These are phyloP conservation scores for Geotrichum candidum DNA, from an alignment of 1,139 yeast species.

Conservation along the genomic window DNA sequence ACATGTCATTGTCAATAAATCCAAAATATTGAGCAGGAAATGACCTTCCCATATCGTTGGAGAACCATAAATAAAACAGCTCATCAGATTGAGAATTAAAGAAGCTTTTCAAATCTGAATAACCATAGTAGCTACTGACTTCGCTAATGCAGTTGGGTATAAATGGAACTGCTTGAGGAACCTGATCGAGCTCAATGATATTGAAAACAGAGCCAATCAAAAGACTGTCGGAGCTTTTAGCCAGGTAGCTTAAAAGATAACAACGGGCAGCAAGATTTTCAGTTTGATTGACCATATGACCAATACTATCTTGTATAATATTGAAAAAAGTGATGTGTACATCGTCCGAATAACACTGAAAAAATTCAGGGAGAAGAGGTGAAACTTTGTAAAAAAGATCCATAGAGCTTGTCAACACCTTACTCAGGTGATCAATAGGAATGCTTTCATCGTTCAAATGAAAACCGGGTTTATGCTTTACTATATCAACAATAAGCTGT, in stretches of 20 bases:
- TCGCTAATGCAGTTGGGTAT: constrained; percentile 2
- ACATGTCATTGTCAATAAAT: not conserved
- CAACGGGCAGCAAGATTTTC: constrained; percentile 12
- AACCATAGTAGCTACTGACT: not conserved
- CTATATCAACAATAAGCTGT: not conserved
- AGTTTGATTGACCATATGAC: not conserved
- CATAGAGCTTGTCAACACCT: constrained; percentile 3
- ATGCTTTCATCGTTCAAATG: not conserved
- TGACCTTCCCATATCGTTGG: constrained; percentile 1
- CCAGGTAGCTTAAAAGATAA: constrained; percentile 6
- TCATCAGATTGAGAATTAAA: constrained; percentile 12
- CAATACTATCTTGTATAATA: constrained; percentile 5
- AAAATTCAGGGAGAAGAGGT: constrained; percentile 3
- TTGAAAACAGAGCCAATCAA: constrained; percentile 9
- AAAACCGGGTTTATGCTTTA: constrained; percentile 6
- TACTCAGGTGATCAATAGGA: constrained; percentile 4
- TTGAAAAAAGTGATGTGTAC: constrained; percentile 8
- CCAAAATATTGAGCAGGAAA: constrained; percentile 12
- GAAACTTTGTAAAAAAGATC: constrained; percentile 8
- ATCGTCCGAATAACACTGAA: constrained; percentile 4
- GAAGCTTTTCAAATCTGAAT: constrained; percentile 1
- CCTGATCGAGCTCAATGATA: constrained; percentile 6
- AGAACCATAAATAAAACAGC: constrained; percentile 11
- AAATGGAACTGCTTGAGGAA: constrained; percentile 4
- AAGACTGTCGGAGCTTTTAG: constrained; percentile 6